Conservation (phyloP, 2,329 filamentous ascomycete genomes). For the Simplicillium sp. region DNA sequence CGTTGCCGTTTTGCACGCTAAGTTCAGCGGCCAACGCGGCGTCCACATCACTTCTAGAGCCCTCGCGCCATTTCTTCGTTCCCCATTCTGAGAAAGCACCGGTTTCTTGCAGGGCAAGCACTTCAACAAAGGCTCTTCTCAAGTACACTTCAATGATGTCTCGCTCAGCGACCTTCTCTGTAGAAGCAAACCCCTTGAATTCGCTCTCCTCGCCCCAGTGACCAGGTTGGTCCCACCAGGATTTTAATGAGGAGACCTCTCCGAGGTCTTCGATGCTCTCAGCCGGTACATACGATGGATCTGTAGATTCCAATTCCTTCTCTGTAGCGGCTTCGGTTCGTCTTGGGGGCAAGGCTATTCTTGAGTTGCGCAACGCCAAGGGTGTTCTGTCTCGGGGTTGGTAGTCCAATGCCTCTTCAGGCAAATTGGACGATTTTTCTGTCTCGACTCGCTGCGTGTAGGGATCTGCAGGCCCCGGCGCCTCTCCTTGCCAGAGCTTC, state of each 20-base stretch:
- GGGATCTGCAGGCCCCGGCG: constrained; percentile 26
- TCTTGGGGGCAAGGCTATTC: constrained; percentile 21
- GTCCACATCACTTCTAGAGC: constrained; percentile 22
- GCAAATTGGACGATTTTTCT: constrained; percentile 18
- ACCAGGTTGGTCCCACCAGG: constrained; percentile 45
- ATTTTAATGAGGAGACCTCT: constrained; percentile 33
- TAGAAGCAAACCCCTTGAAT: constrained; percentile 33
- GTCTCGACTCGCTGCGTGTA: constrained; percentile 23
- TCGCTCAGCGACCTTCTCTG: constrained; percentile 29
- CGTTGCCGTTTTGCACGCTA: constrained; percentile 27
- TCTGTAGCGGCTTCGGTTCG: constrained; percentile 22
- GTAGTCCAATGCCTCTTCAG: constrained; percentile 17
- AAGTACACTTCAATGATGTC: constrained; percentile 37
- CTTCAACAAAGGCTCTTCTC: constrained; percentile 43
- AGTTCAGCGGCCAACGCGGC: constrained; percentile 26
- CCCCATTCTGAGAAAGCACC: constrained; percentile 19
- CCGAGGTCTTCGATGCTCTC: constrained; percentile 32
- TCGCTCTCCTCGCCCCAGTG: constrained; percentile 39
- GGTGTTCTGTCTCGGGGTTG: constrained; percentile 14
- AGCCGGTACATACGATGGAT: constrained; percentile 37
- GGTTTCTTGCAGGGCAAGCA: constrained; percentile 29
- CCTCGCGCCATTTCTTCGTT: constrained; percentile 21
- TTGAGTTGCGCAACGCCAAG: constrained; percentile 15
- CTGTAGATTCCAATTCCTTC: constrained; percentile 17
- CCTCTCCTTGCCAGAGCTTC: constrained; percentile 29